Evolutionary conservation across 164 flowering plant genomes (phyloP), one percentile per base, ranked within the genome.

Genomic region (Buxus sempervirens): DNA sequence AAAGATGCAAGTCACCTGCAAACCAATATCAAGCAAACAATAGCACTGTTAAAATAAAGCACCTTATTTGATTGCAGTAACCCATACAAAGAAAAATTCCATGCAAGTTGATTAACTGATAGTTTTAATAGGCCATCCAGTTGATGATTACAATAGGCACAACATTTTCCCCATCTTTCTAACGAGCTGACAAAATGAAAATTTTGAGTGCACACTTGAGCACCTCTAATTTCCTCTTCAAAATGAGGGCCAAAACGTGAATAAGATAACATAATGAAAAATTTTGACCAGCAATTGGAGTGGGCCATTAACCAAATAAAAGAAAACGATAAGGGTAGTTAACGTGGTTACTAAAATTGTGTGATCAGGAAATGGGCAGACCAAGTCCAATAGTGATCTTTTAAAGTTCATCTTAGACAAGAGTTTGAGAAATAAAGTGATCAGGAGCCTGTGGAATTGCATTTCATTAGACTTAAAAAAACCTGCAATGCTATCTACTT

Each of bases 1-100:
- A 96, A 25, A 96, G 97, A 78, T 84, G 90, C 70, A 86, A 69
- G 22, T 93, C 98, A 65, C 96, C 98, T 90, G 88, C 66, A 49
- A 38, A 55, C 51, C 26, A 28, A 20, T 28, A 48, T 19, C 22
- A 15, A 49, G 10, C 66, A 64, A 48, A 49, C 18, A 61, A 42
- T 56, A 65, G 9, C 38, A 32, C 38, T 45, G 51, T 45, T 15
- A 45, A 45, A 10, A 3, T 6, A 45, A 15, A 1, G 13, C 12
- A 10, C 18, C 12, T 10, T 45, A 15, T 45, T 2, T 45, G 51
- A 5, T 41, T 41, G 45, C 45, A 41, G 8, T 41, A 41, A 41
- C 8, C 5, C 45, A 41, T 41, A 5, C 12, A 5, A 41, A 41
- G 12, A 45, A 45, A 6, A 15, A 45, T 45, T 10, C 12, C 18